Evolutionary conservation across 2,329 filamentous ascomycete species (phyloP), one percentile per base, ranked within the genome.

Genomic region (Teratosphaeria zuluensis): DNA sequence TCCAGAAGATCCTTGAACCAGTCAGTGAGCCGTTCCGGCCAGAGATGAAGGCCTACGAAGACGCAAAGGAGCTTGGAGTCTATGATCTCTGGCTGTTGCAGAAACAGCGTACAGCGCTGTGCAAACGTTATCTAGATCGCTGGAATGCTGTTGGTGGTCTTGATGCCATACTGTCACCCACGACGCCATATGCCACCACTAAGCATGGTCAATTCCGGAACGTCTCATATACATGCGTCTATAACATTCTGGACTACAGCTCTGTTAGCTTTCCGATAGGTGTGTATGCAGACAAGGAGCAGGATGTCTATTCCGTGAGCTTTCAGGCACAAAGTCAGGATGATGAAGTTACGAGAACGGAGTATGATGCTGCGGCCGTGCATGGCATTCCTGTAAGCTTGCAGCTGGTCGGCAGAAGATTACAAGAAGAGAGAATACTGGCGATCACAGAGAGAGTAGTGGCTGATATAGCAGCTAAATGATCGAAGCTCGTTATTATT

Each of bases 41-140:
- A 0, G 79, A 81, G 61, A 79, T 81, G 78, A 59, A 70, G 21
- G 56, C 60, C 1, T 81, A 81, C 59, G 69, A 70, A 54, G 62
- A 73, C 0, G 76, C 78, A 0, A 66, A 63, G 7, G 79, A 81
- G 52, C 59, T 77, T 1, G 77, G 77, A 0, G 67, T 69, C 7
- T 66, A 70, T 53, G 65, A 76, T 8, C 73, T 81, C 68, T 82
- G 79, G 78, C 74, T 80, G 61, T 62, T 80, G 2, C 79, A 81
- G 12, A 62, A 72, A 4, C 73, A 77, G 60, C 72, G 79, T n/a
- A 77, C 76, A 0, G 72, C 73, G 21, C 62, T 79, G 2, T 60
- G 58, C 19, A 72, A 72, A 56, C 62, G 65, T 11, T 79, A 77
- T 56, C 72, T 79, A 9, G 75, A 79, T 61, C 74, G 76, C 31